A percentile compares a stretch with the other conserved stretches of the same genome.
phyloP scores from a whole-genome alignment of 2,329 filamentous ascomycete genomes.

The Apiospora hydei region DNA sequence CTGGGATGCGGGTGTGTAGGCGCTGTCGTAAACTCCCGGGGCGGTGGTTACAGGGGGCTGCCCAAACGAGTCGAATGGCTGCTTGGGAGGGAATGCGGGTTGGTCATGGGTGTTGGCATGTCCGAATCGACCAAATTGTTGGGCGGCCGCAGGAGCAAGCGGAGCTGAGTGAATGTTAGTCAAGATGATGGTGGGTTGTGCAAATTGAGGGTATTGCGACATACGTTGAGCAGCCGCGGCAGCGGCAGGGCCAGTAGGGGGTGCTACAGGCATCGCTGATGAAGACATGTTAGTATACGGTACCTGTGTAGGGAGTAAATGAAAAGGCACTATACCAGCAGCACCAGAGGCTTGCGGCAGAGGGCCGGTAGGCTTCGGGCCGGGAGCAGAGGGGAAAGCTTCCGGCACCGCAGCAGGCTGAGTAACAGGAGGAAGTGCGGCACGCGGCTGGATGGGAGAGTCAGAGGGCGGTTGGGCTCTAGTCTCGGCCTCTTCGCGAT shows the following conservation, averaged over 20 bases:
- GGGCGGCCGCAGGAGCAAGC: conserved; percentile 63
- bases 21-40: conserved; percentile 62
- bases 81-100: conserved; percentile 71
- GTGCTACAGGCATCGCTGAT: conserved; percentile 41
- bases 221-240: conserved; percentile 38
- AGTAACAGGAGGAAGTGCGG: conserved; percentile 79
- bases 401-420: conserved; percentile 64
- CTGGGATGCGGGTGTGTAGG: conserved; percentile 63
- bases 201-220: conserved; percentile 40
- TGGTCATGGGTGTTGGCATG: conserved; percentile 68
- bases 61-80: conserved; percentile 82
- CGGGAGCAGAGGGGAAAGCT: conserved; percentile 50
- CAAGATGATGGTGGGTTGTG: conserved; percentile 39
- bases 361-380: conserved; percentile 61
- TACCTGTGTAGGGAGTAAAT: conserved; percentile 23
- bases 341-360: conserved; percentile 47
- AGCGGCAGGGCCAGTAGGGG: conserved; percentile 38
- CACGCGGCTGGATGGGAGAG: conserved; percentile 86
- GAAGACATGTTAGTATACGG: conserved; percentile 33
- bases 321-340: conserved; percentile 38
- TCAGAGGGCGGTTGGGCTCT: conserved; percentile 92
- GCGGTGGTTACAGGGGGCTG: conserved; percentile 66
- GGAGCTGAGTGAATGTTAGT: conserved; percentile 49
- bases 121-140: conserved; percentile 75
- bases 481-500: conserved; percentile 94